phyloP scores from a whole-genome alignment of 192 early-diverging fungal genomes.

The Coemansia sp. region DNA sequence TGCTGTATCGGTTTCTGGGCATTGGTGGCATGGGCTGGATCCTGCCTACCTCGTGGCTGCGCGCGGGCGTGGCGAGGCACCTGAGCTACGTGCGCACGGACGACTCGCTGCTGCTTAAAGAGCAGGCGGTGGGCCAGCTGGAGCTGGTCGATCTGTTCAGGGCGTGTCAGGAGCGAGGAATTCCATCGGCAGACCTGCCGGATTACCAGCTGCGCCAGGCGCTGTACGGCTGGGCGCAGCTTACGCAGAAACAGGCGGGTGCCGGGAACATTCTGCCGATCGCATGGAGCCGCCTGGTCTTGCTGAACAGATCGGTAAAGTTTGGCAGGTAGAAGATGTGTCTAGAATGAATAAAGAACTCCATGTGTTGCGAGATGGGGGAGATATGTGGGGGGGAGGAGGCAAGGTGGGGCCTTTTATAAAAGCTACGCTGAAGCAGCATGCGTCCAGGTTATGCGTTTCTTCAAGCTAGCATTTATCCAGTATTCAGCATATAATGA shows the following conservation, averaged over 20 bases:
- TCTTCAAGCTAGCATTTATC: not conserved
- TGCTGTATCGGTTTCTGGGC: slow-evolving; percentile 27
- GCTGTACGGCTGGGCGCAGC: slow-evolving; percentile 21
- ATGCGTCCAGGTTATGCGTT: too few species aligned
- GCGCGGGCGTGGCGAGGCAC: slow-evolving; percentile 10
- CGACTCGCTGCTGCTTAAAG: slow-evolving; percentile 26
- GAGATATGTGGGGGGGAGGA: too few species aligned
- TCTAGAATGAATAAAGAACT: too few species aligned
- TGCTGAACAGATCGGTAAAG: slow-evolving; percentile 17
- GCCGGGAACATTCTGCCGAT: slow-evolving; percentile 22
- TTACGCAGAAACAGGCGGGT: slow-evolving; percentile 3
- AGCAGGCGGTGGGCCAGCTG: slow-evolving; percentile 25
- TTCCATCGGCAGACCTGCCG: slow-evolving; percentile 23
- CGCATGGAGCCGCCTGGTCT: slow-evolving; percentile 43
- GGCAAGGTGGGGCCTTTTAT: too few species aligned
- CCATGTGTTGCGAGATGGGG: too few species aligned
- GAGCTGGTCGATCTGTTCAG: slow-evolving; percentile 31
- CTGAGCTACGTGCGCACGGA: slow-evolving; percentile 25
- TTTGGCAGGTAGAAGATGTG: not conserved
- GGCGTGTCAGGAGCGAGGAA: slow-evolving; percentile 50
- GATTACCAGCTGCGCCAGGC: slow-evolving; percentile 22
- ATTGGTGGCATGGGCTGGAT: slow-evolving; percentile 1
- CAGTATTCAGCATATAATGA: not conserved
- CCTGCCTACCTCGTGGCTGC: slow-evolving; percentile 10
- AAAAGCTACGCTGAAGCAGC: too few species aligned